Evolutionary conservation across 2,329 filamentous ascomycete genomes (phyloP).

Genomic region (Stachybotrys echinatus): DNA sequence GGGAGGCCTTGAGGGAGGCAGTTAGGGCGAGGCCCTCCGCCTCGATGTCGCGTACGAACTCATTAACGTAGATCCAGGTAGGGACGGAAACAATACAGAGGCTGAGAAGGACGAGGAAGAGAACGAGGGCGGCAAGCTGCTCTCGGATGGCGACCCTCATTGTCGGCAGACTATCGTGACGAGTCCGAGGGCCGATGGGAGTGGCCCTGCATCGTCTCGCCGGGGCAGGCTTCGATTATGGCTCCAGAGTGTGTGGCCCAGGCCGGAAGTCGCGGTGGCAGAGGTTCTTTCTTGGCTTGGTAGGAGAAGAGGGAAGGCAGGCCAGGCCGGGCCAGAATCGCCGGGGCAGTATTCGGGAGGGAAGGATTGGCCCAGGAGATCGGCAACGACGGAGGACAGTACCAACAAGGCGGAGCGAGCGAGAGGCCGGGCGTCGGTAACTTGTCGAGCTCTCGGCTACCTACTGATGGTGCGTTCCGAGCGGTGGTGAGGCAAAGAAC

Average conservation of each 20-base stretch:
- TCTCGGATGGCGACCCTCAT: conserved; percentile 87
- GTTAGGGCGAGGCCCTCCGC: conserved; percentile 65
- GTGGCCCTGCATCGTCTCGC: conserved; percentile 20
- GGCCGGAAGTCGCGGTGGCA: not conserved
- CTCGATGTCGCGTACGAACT: conserved; percentile 47
- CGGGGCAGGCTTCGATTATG: conserved; percentile 5
- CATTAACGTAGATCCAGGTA: conserved; percentile 57
- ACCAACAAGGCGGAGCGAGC: too few relatives aligned
- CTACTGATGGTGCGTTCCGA: too few relatives aligned
- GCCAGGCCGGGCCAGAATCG: not conserved
- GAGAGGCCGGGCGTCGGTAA: too few relatives aligned
- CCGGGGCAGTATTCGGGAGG: not conserved
- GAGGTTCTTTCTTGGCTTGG: not conserved
- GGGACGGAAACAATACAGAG: conserved; percentile 77
- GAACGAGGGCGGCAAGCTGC: conserved; percentile 77
- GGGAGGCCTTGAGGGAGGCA: conserved; percentile 80
- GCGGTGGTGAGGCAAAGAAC: not conserved
- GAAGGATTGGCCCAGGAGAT: not conserved
- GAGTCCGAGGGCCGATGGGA: conserved; percentile 10
- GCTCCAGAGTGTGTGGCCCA: conserved; percentile 2
- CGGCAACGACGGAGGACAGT: not conserved
- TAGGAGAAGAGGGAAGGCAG: not conserved
- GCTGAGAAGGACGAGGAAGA: conserved; percentile 67
- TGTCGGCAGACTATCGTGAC: conserved; percentile 18
- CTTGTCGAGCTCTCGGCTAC: too few relatives aligned